Base-by-base conservation (phyloP, 1,284 basidiomycete genomes). In the Trametes versicolor region DNA sequence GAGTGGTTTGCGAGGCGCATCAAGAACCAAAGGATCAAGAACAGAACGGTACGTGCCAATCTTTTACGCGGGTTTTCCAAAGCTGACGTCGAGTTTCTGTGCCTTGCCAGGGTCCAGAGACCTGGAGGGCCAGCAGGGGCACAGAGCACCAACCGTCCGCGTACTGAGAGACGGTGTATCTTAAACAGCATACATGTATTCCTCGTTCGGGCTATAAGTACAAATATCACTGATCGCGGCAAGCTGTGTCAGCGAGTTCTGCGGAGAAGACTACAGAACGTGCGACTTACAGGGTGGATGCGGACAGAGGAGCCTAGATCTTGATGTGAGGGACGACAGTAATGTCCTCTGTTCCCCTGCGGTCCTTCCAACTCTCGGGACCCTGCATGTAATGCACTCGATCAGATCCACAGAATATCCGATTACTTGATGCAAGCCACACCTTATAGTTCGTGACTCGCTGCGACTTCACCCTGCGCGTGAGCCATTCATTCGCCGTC, bases 401-500 rank as follows among this genome's bases (percentile, higher is more conserved):
- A 19, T 21, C 19, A 36, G 25, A 19, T 12, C 19, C 41, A 21
- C 2, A 3, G 6, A 2, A 1, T 23, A 27, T 43, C 21, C 21
- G 17, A 19, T 32, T 34, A 19, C 25, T 32, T 39, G 9, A 8
- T 21, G 21, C 27, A 45, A 41, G 19, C 8, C 43, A 25, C 58
- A 76, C 76, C 63, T 63, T 72, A 34, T 72, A 63, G 58, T 76
- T 76, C 50, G 72, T 71, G 34, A 74, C 65, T 41, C 76, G 48
- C 69, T 76, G 73, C 43, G 75, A 70, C 68, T 70, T 72, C 55
- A 77, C 74, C 32, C 76, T 57, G n/a, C 76, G 62, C 15, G 65
- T 62, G 56, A 77, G 75, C 78, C 78, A 79, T 21, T 73, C 74
- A 17, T 70, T 65, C 0, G 77, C 69, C 0, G 76, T 78, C 29